phyloP scores from a whole-genome alignment of 176 grass and related monocot species.

The Eremochloa ophiuroides region DNA sequence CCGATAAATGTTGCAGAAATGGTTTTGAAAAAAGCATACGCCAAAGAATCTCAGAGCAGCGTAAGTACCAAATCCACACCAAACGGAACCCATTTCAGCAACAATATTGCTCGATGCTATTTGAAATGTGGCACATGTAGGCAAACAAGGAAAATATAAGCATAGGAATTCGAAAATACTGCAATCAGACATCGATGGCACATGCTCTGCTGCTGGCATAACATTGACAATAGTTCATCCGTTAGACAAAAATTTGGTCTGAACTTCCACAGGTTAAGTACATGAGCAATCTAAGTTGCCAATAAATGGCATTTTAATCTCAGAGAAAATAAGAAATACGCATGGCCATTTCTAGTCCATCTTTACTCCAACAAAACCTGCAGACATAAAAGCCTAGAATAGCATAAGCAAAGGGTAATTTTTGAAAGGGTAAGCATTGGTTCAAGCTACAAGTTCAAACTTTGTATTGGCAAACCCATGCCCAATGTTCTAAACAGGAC shows the following conservation, averaged over 20 bases:
- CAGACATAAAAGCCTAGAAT: background rate
- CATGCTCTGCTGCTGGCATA: background rate
- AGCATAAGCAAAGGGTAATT: background rate
- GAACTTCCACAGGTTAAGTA: conserved; percentile 37
- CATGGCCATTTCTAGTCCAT: conserved; percentile 5
- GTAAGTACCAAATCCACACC: background rate
- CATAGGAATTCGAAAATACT: background rate
- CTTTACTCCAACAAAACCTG: conserved; percentile 27
- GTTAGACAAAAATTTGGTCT: conserved; percentile 20
- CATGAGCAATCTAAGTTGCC: conserved; percentile 26
- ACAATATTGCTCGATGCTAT: background rate
- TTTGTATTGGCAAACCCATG: background rate
- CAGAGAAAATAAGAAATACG: conserved; percentile 14
- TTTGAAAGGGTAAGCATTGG: background rate
- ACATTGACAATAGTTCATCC: conserved; percentile 6
- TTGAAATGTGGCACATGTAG: background rate
- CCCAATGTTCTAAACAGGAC: background rate
- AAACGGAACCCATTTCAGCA: too few relatives aligned
- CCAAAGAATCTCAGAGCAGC: background rate
- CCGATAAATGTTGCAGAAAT: too few relatives aligned
- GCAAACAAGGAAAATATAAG: background rate
- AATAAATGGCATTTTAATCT: conserved; percentile 8
- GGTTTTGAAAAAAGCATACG: too few relatives aligned
- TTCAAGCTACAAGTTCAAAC: background rate
- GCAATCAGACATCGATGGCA: background rate